Conservation (phyloP, 768 basidiomycete genomes). For the Rhizopogon rudus region DNA sequence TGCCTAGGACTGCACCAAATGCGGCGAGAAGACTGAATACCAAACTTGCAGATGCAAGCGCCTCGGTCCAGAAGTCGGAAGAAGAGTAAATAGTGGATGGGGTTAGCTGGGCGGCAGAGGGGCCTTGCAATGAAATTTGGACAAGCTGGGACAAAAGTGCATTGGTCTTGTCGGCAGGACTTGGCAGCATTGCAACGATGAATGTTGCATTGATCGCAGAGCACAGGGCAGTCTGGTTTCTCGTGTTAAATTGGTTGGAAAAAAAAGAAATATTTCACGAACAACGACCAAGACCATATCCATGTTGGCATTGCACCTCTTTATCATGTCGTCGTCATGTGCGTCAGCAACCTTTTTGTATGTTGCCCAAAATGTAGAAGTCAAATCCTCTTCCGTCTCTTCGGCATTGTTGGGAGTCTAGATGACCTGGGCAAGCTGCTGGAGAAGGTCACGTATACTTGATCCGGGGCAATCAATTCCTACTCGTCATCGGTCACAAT, state of each 20-base stretch:
- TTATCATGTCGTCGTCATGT: background rate
- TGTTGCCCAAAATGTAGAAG: background rate
- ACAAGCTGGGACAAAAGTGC: constrained; percentile 6
- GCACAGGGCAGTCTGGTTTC: constrained; percentile 7
- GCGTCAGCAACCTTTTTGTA: background rate
- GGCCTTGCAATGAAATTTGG: background rate
- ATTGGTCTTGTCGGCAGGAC: constrained; percentile 5
- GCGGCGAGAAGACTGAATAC: constrained; percentile 8
- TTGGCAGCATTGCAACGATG: constrained; percentile 5
- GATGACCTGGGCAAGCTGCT: background rate
- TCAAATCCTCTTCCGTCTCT: background rate
- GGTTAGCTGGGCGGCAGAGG: too few relatives aligned
- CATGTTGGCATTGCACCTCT: background rate
- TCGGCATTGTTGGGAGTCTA: background rate
- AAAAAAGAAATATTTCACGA: background rate
- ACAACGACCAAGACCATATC: background rate
- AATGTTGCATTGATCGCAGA: constrained; percentile 8
- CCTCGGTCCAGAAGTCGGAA: constrained; percentile 2
- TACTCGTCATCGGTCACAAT: too few relatives aligned
- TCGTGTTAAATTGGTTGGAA: background rate
- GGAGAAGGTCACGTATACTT: background rate
- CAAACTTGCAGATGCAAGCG: constrained; percentile 7
- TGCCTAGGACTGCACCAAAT: constrained; percentile 8
- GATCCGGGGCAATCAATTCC: too few relatives aligned
- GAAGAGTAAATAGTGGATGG: background rate